Conservation (phyloP, 768 basidiomycete genomes). For the Tulasnella sp. region DNA sequence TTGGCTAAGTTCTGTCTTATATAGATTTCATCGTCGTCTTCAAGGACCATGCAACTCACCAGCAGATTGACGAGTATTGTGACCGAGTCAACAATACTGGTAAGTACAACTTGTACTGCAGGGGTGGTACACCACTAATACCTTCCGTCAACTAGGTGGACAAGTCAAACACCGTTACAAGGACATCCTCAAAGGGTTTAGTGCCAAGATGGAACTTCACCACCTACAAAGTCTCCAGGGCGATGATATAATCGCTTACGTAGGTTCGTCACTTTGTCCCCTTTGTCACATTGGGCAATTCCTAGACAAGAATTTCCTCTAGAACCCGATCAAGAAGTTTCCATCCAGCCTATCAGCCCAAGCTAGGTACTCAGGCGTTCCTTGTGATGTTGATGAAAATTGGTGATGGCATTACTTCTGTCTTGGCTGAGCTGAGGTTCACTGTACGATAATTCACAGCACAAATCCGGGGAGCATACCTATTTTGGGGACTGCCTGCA, state of each 20-base stretch:
- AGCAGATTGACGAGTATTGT: constrained; percentile 5
- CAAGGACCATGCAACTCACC: constrained; percentile 10
- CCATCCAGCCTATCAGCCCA: neutral
- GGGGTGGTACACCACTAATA: neutral
- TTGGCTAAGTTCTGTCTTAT: neutral
- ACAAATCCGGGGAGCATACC: too few species aligned
- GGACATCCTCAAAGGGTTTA: constrained; percentile 1
- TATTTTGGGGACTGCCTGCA: too few species aligned
- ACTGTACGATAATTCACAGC: too few species aligned
- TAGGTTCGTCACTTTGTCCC: neutral
- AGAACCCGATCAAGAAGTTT: neutral
- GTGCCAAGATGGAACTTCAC: neutral
- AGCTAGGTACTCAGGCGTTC: too few species aligned
- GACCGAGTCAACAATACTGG: neutral
- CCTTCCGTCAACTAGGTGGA: neutral
- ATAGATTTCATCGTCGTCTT: constrained; percentile 16
- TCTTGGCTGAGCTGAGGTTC: too few species aligned
- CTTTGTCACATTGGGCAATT: neutral
- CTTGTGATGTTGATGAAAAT: too few species aligned
- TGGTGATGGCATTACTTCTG: too few species aligned
- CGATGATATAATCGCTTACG: neutral
- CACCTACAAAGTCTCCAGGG: neutral
- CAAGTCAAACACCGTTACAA: neutral
- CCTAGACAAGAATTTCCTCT: neutral
- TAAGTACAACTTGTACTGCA: neutral